These are phyloP conservation scores for Lumnitzera littorea DNA, from an alignment of 345 rosid species.

Conservation along the genomic window DNA sequence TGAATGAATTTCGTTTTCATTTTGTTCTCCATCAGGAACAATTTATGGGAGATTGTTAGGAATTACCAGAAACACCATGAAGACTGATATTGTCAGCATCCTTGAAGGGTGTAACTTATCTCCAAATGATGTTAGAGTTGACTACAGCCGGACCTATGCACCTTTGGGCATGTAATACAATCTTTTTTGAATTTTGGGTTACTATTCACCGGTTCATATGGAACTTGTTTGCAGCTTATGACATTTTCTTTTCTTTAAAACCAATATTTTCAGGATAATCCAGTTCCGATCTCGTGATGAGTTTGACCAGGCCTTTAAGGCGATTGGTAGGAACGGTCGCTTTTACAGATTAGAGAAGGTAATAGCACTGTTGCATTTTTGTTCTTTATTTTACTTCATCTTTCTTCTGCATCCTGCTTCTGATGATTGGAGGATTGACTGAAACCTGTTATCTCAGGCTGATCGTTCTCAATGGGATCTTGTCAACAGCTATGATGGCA, in stretches of 20 bases:
- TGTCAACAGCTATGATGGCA: slow-evolving; percentile 45
- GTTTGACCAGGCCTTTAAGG: slow-evolving; percentile 31
- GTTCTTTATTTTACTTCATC: neutral
- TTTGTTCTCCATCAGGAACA: slow-evolving; percentile 18
- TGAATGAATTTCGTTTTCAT: neutral
- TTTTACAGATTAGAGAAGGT: slow-evolving; percentile 56
- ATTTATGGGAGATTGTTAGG: slow-evolving; percentile 47
- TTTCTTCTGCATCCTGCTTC: neutral
- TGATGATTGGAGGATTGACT: neutral
- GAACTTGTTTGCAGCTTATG: neutral
- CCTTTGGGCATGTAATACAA: slow-evolving; percentile 39
- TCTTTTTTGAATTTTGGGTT: neutral
- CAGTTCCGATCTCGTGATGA: slow-evolving; percentile 39
- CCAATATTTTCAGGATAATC: slow-evolving; percentile 40
- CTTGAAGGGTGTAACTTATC: slow-evolving; percentile 54
- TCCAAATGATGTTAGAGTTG: slow-evolving; percentile 46
- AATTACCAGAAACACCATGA: slow-evolving; percentile 37
- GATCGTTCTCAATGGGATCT: slow-evolving; percentile 43
- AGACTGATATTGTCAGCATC: slow-evolving; percentile 51
- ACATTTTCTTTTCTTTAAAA: neutral
- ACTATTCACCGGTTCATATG: too few relatives aligned
- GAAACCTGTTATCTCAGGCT: slow-evolving; percentile 28
- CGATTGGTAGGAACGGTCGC: slow-evolving; percentile 38
- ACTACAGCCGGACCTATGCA: slow-evolving; percentile 29
- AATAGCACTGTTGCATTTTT: slow-evolving; percentile 10